Evolutionary conservation across 768 basidiomycete species (phyloP).

Genomic region (Leccinum ochraceum): DNA sequence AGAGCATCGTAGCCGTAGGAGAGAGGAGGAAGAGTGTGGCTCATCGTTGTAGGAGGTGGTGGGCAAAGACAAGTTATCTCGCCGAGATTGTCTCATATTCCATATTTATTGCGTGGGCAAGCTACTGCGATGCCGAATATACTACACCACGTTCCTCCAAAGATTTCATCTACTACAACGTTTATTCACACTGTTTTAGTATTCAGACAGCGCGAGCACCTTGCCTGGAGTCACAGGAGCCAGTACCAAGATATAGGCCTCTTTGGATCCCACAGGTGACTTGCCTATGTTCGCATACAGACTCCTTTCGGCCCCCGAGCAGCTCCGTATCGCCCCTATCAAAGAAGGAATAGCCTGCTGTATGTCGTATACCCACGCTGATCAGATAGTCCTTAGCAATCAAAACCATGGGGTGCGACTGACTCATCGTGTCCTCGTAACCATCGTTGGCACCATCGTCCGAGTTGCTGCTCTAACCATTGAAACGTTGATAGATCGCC

Average conservation of each 20-base stretch:
- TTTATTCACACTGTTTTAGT: constrained; percentile 14
- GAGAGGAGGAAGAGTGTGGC: constrained; percentile 65
- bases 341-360: constrained; percentile 84
- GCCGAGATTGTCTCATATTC: constrained; percentile 17
- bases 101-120: constrained; percentile 4
- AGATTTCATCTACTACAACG: not conserved
- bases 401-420: constrained; percentile 31
- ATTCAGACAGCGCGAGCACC: constrained; percentile 37
- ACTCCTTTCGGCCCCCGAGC: constrained; percentile 60
- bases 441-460: constrained; percentile 44
- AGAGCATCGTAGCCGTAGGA: constrained; percentile 86
- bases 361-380: constrained; percentile 3
- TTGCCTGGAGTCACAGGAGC: constrained; percentile 25
- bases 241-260: constrained; percentile 5
- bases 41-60: constrained; percentile 32
- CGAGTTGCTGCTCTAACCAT: constrained; percentile 39
- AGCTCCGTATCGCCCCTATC: constrained; percentile 74
- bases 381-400: constrained; percentile 13
- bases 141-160: not conserved
- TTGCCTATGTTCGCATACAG: constrained; percentile 64
- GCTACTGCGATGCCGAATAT: not conserved
- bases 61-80: constrained; percentile 4
- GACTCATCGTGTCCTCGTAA: constrained; percentile 60
- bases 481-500: constrained; percentile 57
- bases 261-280: constrained; percentile 25